Conservation (phyloP, 768 basidiomycete genomes). For the Hypsizygus marmoreus region DNA sequence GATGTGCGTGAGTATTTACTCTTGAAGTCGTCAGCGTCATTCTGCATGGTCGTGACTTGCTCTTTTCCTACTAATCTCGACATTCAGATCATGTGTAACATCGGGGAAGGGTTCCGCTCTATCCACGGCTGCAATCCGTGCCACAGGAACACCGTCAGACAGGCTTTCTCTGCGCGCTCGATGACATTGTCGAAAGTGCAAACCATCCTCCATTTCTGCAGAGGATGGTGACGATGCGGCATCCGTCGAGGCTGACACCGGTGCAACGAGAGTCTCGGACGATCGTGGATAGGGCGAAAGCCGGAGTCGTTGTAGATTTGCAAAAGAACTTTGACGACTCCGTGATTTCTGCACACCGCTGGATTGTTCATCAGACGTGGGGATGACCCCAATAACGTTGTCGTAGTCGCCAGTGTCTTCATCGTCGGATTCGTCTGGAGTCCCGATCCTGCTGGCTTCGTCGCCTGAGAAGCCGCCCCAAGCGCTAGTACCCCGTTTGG, state of each 20-base stretch:
- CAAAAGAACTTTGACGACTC: constrained; percentile 74
- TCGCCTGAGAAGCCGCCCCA: constrained; percentile 67
- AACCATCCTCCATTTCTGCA: constrained; percentile 36
- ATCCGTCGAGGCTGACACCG: constrained; percentile 2
- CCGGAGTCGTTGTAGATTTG: constrained; percentile 76
- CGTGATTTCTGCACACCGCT: constrained; percentile 42
- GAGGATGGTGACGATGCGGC: constrained; percentile 15
- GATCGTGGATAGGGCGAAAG: constrained; percentile 22
- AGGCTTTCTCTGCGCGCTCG: constrained; percentile 65
- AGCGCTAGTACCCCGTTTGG: constrained; percentile 79
- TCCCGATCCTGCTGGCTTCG: constrained; percentile 62
- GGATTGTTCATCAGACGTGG: constrained; percentile 47
- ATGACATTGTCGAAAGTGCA: constrained; percentile 46
- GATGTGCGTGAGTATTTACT: neutral
- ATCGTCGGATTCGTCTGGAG: constrained; percentile 80
- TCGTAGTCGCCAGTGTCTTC: constrained; percentile 93
- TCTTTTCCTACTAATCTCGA: constrained; percentile 50
- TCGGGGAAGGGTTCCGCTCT: constrained; percentile 58
- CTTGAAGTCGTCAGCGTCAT: constrained; percentile 8
- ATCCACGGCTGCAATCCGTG: constrained; percentile 62
- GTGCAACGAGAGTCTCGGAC: neutral
- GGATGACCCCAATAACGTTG: constrained; percentile 74
- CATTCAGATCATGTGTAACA: constrained; percentile 68
- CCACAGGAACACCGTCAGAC: constrained; percentile 63
- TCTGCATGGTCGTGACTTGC: constrained; percentile 21